Conservation (phyloP, 1,284 basidiomycete species). For the Kwoniella shivajii region DNA sequence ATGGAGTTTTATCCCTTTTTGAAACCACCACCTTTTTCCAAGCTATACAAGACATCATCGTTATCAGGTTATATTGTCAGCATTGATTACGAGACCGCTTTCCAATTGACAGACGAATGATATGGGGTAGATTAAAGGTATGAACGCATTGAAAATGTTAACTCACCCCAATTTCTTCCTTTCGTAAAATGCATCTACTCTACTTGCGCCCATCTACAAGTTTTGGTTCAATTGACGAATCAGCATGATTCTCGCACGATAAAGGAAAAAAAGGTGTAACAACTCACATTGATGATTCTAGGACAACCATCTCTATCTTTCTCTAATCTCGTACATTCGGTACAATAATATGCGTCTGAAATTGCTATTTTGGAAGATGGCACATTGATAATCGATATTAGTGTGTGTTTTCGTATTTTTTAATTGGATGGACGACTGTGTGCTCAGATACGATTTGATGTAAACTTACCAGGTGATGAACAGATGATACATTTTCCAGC, state of each 20-base stretch:
- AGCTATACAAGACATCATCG: background rate
- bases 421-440: background rate
- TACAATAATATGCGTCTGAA: conserved; percentile 96
- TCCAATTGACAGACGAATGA: too few relatives aligned
- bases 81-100: background rate
- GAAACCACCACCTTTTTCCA: conserved; percentile 43
- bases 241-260: background rate
- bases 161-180: conserved; percentile 49
- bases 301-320: conserved; percentile 98
- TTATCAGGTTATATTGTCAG: background rate
- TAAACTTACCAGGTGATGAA: conserved; percentile 75
- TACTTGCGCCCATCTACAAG: conserved; percentile 45
- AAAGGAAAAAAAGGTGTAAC: background rate
- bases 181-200: conserved; percentile 53
- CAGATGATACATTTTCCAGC: conserved; percentile 98
- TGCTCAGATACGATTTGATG: background rate
- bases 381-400: background rate
- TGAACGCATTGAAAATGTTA: background rate
- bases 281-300: conserved; percentile 82
- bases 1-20: conserved; percentile 33
- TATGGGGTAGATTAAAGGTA: background rate
- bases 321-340: conserved; percentile 92
- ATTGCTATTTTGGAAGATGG: conserved; percentile 64
- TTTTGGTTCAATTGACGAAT: background rate
- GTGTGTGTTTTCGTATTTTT: background rate